Evolutionary conservation across 2,329 filamentous ascomycete species (phyloP), one percentile per base, ranked within the genome.

Genomic region (Phaeomoniella chlamydospora): DNA sequence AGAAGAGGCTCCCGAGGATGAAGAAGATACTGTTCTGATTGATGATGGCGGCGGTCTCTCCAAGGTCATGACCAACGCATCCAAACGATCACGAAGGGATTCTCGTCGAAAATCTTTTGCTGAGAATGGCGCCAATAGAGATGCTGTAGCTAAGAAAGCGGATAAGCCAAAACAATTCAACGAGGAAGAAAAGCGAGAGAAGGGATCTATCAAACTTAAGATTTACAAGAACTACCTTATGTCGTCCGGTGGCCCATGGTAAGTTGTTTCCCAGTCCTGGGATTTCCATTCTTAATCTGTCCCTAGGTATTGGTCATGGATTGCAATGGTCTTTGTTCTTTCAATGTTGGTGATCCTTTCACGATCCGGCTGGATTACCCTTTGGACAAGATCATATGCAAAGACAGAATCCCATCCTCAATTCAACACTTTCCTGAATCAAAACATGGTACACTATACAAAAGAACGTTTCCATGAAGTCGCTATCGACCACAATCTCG

Each of bases 181-280:
- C 16, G 76, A 85, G 49, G 80, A 85, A 2, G 83, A 90, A 53
- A 62, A 61, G n/a, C 70, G 76, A 38, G 79, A 84, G 49, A 69
- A 70, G 36, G 83, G 83, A 1, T 69, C 75, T 4, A 74, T 88
- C 18, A 77, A 77, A 45, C 63, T 64, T 15, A 63, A 64, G 4
- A 68, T 87, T n/a, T 88, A 87, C 42, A 49, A 62, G 10, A 65
- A 67, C 0, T 90, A 87, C 48, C 55, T 87, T 11, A 64, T 63
- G 6, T 72, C 75, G 15, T 80, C 72, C 41, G 81, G 80, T 12
- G 75, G 77, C 6, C 61, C 64, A 44, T 49, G 59, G 11, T 74
- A 73, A 26, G 22, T n/a, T 9, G n/a, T n/a, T n/a, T n/a, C n/a
- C n/a, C n/a, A n/a, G n/a, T n/a, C n/a, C 46, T 84, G 79, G 79